Conservation (phyloP, 1,284 basidiomycete genomes). For the Leccinum subspadiceum region DNA sequence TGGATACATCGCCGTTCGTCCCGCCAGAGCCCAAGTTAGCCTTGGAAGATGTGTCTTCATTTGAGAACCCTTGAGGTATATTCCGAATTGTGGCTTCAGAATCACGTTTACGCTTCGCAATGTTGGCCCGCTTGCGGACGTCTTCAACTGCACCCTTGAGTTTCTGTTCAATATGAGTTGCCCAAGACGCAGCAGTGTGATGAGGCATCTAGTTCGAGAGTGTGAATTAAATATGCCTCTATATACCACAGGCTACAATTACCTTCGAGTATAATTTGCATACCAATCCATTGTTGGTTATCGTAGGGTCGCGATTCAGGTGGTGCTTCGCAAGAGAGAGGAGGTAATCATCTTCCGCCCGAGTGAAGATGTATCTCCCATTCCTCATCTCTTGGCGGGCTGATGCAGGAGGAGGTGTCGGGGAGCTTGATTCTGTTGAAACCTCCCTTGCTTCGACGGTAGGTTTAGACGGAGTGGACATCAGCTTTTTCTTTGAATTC, state of each 20-base stretch:
- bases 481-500: conserved; percentile 8
- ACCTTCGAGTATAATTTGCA: conserved; percentile 42
- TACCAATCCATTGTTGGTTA: conserved; percentile 32
- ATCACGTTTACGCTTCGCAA: conserved; percentile 29
- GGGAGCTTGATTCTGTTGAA: conserved; percentile 30
- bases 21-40: not conserved
- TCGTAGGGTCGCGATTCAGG: conserved; percentile 39
- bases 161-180: conserved; percentile 26
- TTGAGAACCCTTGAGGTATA: not conserved
- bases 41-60: conserved; percentile 3
- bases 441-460: not conserved
- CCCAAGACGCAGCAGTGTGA: conserved; percentile 44
- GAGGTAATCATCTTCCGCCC: conserved; percentile 45
- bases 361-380: conserved; percentile 44
- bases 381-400: conserved; percentile 22
- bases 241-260: conserved; percentile 1
- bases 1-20: not conserved
- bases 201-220: conserved; percentile 42
- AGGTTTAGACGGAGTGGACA: not conserved
- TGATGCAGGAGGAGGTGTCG: conserved; percentile 44
- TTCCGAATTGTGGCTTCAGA: conserved; percentile 1
- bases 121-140: conserved; percentile 34
- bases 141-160: conserved; percentile 26
- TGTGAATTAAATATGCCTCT: not conserved
- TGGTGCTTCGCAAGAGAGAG: conserved; percentile 34